Conservation (phyloP, 192 early-diverging fungal species). For the Mortierella claussenii region DNA sequence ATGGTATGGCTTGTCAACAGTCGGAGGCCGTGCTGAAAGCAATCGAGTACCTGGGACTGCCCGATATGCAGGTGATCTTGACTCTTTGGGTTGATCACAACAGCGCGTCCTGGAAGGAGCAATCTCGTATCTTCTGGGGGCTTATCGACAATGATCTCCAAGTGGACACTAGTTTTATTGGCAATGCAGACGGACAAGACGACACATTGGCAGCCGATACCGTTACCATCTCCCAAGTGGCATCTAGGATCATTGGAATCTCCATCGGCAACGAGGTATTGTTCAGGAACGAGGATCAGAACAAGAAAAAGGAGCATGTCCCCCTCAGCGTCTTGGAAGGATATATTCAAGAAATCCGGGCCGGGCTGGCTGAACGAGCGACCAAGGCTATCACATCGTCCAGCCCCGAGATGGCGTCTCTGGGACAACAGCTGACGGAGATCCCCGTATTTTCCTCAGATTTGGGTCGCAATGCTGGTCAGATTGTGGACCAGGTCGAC, state of each 20-base stretch:
- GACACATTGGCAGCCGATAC: conserved; percentile 50
- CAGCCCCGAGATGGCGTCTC: conserved; percentile 42
- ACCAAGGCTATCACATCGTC: conserved; percentile 46
- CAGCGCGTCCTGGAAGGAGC: conserved; percentile 50
- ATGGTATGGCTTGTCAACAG: conserved; percentile 74
- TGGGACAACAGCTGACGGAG: conserved; percentile 44
- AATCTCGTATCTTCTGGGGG: conserved; percentile 31
- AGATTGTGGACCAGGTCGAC: conserved; percentile 65
- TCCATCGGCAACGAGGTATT: conserved; percentile 74
- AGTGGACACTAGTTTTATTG: conserved; percentile 22
- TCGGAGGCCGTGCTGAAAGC: conserved; percentile 69
- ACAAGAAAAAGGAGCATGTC: conserved; percentile 4
- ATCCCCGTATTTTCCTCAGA: conserved; percentile 55
- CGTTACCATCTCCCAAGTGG: conserved; percentile 35
- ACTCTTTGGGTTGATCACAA: conserved; percentile 74
- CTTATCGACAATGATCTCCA: conserved; percentile 26
- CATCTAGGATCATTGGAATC: conserved; percentile 61
- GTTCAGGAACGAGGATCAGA: conserved; percentile 62
- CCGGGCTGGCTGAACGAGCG: conserved; percentile 50
- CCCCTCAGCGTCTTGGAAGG: conserved; percentile 47
- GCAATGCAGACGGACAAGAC: conserved; percentile 41
- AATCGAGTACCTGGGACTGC: conserved; percentile 61
- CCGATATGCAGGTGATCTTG: conserved; percentile 66
- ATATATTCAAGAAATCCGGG: conserved; percentile 61
- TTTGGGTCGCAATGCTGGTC: conserved; percentile 48